phyloP scores from a whole-genome alignment of 2,329 filamentous ascomycete genomes.

The Nothomitra cinnamomea region DNA sequence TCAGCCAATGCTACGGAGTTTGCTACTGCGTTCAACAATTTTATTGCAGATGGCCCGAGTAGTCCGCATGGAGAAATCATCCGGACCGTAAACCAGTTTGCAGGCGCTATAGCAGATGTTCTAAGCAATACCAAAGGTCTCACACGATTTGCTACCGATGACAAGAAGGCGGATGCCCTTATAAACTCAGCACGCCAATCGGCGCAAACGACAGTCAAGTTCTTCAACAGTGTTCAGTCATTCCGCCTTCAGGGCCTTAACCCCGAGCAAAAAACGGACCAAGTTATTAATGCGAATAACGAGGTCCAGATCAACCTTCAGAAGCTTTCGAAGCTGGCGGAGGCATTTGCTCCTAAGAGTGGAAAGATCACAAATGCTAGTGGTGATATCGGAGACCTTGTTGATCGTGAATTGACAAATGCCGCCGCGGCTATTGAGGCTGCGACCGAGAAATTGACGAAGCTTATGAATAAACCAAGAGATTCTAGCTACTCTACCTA shows the following conservation, averaged over 20 bases:
- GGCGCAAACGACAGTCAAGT: constrained; percentile 74
- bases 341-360: constrained; percentile 77
- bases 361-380: constrained; percentile 59
- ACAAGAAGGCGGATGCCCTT: constrained; percentile 81
- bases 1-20: constrained; percentile 92
- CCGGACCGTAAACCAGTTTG: constrained; percentile 77
- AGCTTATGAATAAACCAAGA: constrained; percentile 89
- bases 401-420: constrained; percentile 81
- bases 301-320: constrained; percentile 91
- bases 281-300: constrained; percentile 93
- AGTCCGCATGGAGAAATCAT: constrained; percentile 82
- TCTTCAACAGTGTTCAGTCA: constrained; percentile 87
- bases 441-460: constrained; percentile 72
- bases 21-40: constrained; percentile 95
- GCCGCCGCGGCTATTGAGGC: constrained; percentile 91
- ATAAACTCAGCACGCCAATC: constrained; percentile 69
- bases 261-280: constrained; percentile 81
- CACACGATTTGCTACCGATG: constrained; percentile 79
- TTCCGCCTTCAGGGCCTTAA: constrained; percentile 87
- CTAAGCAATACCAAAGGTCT: constrained; percentile 94
- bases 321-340: constrained; percentile 81
- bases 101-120: constrained; percentile 81
- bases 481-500: constrained; percentile 82
- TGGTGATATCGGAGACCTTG: constrained; percentile 82
- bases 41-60: constrained; percentile 90